phyloP scores from a whole-genome alignment of 176 grass and related monocot species.

The bread wheat (Triticum aestivum) region IWGSC_CS_RefSeq_v2.1 NC_057801.1:645307148-645307647 shows the following conservation, averaged over 20 bases:
- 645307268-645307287: neutral
- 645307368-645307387: constrained; percentile 20
- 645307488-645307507: neutral
- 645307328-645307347: neutral
- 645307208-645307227: constrained; percentile 1
- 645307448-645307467: constrained; percentile 45
- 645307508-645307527: constrained; percentile 38
- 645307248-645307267: constrained; percentile 25
- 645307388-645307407: constrained; percentile 31
- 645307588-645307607: neutral
- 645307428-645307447: neutral
- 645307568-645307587: neutral
- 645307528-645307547: neutral
- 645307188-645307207: constrained; percentile 20
- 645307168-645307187: neutral
- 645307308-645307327: neutral
- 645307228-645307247: neutral
- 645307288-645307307: neutral
- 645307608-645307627: constrained; percentile 16
- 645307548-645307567: constrained; percentile 26
- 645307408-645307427: constrained; percentile 26
- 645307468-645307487: neutral
- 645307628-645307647: neutral
- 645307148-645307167: neutral
- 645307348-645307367: neutral